Percentiles rank a stretch among this genome's conserved stretches.
Evolutionary conservation across 2,329 filamentous ascomycete genomes (phyloP).

Genomic region (Pestalotiopsis sp.): DNA sequence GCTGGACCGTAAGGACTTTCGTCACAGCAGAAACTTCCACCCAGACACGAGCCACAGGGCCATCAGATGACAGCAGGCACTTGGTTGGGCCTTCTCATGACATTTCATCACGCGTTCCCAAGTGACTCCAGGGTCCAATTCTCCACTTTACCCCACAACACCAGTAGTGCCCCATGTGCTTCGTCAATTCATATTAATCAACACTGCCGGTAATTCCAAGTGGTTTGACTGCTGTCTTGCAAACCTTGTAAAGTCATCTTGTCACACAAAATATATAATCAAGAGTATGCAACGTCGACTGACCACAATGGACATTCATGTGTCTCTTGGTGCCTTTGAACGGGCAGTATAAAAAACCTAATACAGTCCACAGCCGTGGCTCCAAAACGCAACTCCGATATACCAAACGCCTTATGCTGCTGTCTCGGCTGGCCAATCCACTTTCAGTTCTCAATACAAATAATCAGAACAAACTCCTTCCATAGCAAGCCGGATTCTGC

Average conservation of each 20-base stretch:
- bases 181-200: too few relatives aligned
- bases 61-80: neutral
- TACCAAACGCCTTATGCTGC: neutral
- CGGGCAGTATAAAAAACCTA: neutral
- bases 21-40: too few relatives aligned
- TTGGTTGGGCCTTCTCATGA: neutral
- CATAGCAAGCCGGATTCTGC: neutral
- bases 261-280: neutral
- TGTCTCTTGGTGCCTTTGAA: neutral
- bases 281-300: neutral
- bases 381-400: neutral
- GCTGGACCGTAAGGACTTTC: too few relatives aligned
- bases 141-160: neutral
- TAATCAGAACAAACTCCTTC: neutral
- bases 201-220: neutral
- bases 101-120: neutral
- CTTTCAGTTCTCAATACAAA: neutral
- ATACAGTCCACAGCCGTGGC: neutral
- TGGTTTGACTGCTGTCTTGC: neutral
- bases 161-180: too few relatives aligned
- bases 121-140: neutral
- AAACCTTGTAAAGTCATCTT: neutral
- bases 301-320: neutral
- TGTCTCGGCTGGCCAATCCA: neutral
- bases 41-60: too few relatives aligned